phyloP scores from a whole-genome alignment of 495 filamentous ascomycete species.

The Penicillium bialowiezense region DNA sequence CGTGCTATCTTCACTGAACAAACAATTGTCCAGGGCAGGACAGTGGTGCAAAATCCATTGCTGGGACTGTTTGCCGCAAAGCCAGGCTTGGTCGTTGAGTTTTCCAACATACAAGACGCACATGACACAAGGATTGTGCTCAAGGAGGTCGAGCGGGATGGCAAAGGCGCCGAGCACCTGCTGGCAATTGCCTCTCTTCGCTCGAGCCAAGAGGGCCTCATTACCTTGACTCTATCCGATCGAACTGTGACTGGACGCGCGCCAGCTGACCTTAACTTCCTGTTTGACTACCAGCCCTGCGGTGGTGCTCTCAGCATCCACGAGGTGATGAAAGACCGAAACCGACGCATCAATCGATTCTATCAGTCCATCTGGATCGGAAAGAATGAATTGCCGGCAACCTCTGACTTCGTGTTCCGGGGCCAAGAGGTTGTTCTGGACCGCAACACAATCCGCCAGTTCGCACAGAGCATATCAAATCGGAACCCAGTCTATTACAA shows the following conservation, averaged over 20 bases:
- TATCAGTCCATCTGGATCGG: slow-evolving; percentile 93
- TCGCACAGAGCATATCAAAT: not conserved
- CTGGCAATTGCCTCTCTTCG: not conserved
- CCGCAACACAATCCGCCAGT: not conserved
- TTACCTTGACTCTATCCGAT: not conserved
- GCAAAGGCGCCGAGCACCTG: not conserved
- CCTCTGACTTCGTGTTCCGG: not conserved
- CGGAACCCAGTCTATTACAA: not conserved
- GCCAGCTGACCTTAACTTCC: slow-evolving; percentile 35
- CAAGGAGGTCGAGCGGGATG: not conserved
- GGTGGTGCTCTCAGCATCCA: slow-evolving; percentile 74
- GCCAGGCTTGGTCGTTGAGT: not conserved
- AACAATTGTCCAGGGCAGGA: not conserved
- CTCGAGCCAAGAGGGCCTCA: not conserved
- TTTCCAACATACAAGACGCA: not conserved
- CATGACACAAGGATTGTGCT: not conserved
- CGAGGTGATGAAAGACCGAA: slow-evolving; percentile 81
- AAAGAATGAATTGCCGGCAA: not conserved
- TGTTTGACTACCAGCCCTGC: slow-evolving; percentile 71
- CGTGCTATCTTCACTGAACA: not conserved
- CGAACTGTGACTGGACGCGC: not conserved
- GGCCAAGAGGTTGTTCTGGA: not conserved
- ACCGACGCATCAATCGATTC: slow-evolving; percentile 86
- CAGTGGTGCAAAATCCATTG: not conserved
- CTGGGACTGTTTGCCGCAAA: not conserved